Evolutionary conservation across 192 early-diverging fungal genomes (phyloP).

Genomic region (Jimgerdemannia lactiflua): DNA sequence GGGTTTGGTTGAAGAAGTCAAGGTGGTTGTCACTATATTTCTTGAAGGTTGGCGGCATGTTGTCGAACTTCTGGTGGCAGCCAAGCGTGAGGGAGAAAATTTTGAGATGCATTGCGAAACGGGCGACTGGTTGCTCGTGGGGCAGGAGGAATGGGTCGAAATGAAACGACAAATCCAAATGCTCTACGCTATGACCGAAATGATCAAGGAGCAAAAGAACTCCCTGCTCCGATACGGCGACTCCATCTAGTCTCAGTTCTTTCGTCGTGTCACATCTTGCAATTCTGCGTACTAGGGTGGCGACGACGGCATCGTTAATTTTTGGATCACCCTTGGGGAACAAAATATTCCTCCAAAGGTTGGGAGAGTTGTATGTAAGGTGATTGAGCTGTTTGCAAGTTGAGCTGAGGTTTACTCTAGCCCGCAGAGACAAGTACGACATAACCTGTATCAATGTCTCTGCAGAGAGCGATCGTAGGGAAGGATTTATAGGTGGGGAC

Average conservation of each 20-base stretch:
- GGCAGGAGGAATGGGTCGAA: background rate
- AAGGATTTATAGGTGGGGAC: background rate
- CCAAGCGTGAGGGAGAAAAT: background rate
- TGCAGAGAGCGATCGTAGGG: background rate
- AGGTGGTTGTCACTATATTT: background rate
- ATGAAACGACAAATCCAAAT: background rate
- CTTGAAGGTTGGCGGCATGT: background rate
- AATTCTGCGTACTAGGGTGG: background rate
- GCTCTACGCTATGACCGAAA: background rate
- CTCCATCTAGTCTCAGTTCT: background rate
- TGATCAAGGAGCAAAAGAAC: background rate
- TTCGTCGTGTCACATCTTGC: background rate
- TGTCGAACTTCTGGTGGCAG: background rate
- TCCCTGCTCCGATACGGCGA: background rate
- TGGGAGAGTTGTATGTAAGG: background rate
- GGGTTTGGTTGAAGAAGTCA: background rate
- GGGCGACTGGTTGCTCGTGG: background rate
- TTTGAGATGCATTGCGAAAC: background rate
- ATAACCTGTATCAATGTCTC: background rate
- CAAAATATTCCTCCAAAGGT: background rate
- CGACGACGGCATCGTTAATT: background rate
- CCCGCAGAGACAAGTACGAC: background rate
- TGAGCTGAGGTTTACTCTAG: background rate
- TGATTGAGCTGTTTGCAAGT: background rate
- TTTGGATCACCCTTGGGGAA: background rate